Base-by-base conservation (phyloP, 306 rosid genomes). In the Cercis canadensis region DNA sequence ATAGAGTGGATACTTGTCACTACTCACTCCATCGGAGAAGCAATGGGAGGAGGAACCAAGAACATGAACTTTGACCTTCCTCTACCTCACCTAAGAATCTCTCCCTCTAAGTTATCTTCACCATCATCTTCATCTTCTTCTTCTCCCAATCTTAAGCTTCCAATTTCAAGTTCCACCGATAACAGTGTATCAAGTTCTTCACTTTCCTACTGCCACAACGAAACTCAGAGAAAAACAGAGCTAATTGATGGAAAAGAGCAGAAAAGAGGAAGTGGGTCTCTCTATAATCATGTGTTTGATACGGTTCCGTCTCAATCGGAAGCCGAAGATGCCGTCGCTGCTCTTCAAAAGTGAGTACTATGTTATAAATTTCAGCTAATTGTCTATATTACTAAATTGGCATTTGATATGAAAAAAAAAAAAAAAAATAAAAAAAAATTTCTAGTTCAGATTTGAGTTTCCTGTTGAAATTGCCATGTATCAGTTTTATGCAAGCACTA, bases 31-130 rank as follows among this genome's bases (percentile, higher is more conserved):
- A 24, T 24, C 1, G 24, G n/a, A 46, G 39, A 34, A 62, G 57
- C 72, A n/a, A 87, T 84, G 88, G 83, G 82, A 57, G 87, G 86
- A 57, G 88, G 91, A 76, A 63, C 69, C 61, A 31, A 71, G 68
- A 63, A 43, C 10, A 7, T 50, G 57, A 37, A 31, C 61, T 55
- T 50, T 51, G 76, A 76, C 41, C 57, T 41, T 43, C 65, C 74
- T 37, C 44, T 24, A 56, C 59, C 75, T 69, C 72, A 50, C 29
- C 49, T 67, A 7, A 78, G 36, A 40, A 41, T 16, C 55, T 57
- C 52, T 29, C 56, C 62, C 8, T 16, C 78, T 60, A 45, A 57
- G 1, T 47, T 52, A 0, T 65, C 78, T 0, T 41, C 67, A 36
- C 50, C 67, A 13, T 15, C 74, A 16, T 46, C 71, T 16, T 46